These are phyloP conservation scores for Psilocybe tampanensis DNA, from an alignment of 768 basidiomycete species.

Conservation along the genomic window DNA sequence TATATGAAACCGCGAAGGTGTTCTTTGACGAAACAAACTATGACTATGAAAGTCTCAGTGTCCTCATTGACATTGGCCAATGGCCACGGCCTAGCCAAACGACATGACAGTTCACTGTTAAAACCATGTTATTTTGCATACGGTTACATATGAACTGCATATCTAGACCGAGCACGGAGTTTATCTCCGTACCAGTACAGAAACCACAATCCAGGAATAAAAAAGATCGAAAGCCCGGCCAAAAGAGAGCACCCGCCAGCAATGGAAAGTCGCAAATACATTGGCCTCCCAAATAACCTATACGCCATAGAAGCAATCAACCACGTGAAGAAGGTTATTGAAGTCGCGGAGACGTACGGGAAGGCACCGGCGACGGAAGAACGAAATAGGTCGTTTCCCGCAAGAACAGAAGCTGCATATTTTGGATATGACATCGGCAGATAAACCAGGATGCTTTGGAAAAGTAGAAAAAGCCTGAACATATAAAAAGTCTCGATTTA, in stretches of 20 bases:
- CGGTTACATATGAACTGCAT: background rate
- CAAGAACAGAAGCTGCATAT: constrained; percentile 5
- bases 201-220: constrained; percentile 3
- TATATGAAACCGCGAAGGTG: no score
- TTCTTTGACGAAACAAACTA: no score
- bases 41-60: no score
- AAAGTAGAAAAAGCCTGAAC: background rate
- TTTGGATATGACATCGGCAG: background rate
- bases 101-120: background rate
- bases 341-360: background rate
- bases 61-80: no score
- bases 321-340: background rate
- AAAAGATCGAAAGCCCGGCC: background rate
- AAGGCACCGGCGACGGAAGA: constrained; percentile 1
- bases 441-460: constrained; percentile 6
- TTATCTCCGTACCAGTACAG: background rate
- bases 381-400: constrained; percentile 3
- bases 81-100: background rate
- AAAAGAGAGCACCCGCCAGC: background rate
- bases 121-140: background rate
- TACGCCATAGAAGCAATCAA: background rate
- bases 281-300: constrained; percentile 1
- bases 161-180: constrained; percentile 1
- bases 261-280: background rate
- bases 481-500: background rate